phyloP scores from a whole-genome alignment of 2,329 filamentous ascomycete species.

The Xylaria digitata region DNA sequence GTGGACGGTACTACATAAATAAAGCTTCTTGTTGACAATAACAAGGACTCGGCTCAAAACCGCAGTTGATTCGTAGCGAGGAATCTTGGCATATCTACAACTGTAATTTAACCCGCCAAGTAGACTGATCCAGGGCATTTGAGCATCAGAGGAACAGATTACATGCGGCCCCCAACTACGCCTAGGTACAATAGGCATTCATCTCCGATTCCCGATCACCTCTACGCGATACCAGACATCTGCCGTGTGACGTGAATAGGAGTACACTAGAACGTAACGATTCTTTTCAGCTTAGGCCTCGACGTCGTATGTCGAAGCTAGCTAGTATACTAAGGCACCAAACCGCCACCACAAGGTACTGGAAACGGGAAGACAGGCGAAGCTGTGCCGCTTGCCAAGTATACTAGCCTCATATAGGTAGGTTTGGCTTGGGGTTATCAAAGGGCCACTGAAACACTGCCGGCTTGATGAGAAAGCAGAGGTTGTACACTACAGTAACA shows the following conservation, averaged over 20 bases:
- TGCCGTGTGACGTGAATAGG: not conserved
- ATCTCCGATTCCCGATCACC: conserved; percentile 7
- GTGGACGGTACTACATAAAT: no score
- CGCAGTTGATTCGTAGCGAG: conserved; percentile 1
- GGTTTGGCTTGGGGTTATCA: not conserved
- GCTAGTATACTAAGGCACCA: not conserved
- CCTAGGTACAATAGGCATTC: conserved; percentile 1
- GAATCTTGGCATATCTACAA: conserved; percentile 15
- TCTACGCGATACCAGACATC: no score
- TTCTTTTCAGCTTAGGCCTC: not conserved
- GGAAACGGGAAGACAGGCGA: not conserved
- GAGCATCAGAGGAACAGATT: conserved; percentile 8
- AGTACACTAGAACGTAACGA: not conserved
- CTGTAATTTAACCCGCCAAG: not conserved
- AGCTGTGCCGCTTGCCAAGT: conserved; percentile 15
- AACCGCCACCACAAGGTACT: conserved; percentile 2
- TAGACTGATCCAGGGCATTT: not conserved
- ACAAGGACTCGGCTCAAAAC: not conserved
- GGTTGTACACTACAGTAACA: not conserved
- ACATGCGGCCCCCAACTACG: conserved; percentile 9
- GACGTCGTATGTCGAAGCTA: no score
- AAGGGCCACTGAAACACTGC: conserved; percentile 4
- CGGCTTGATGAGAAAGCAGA: not conserved
- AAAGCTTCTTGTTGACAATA: not conserved
- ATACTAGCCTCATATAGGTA: not conserved